phyloP scores from a whole-genome alignment of 2,329 filamentous ascomycete genomes.

The Mariannaea sp. region DNA sequence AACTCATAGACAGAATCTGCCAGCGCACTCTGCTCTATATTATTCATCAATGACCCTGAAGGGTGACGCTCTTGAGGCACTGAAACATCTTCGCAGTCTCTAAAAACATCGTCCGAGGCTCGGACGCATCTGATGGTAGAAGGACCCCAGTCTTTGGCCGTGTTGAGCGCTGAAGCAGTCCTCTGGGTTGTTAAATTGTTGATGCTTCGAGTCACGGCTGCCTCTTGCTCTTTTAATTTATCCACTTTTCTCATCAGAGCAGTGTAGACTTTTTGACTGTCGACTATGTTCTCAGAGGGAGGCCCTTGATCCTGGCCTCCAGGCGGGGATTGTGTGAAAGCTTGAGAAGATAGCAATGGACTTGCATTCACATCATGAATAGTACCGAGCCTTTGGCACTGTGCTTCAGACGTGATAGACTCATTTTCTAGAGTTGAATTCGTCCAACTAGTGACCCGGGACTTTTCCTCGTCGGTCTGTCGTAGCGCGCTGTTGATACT shows the following conservation, averaged over 20 bases:
- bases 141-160: slow-evolving; percentile 26
- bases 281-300: slow-evolving; percentile 43
- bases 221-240: slow-evolving; percentile 41
- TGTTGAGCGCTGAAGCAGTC: background rate
- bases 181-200: slow-evolving; percentile 8
- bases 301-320: slow-evolving; percentile 31
- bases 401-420: slow-evolving; percentile 53
- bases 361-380: slow-evolving; percentile 61
- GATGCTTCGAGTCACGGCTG: background rate
- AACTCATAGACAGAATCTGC: background rate
- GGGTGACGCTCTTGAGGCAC: background rate
- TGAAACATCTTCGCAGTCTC: slow-evolving; percentile 12
- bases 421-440: slow-evolving; percentile 65
- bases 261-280: slow-evolving; percentile 65
- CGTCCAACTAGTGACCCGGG: slow-evolving; percentile 75
- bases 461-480: slow-evolving; percentile 55
- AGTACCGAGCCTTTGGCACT: slow-evolving; percentile 64
- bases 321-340: background rate
- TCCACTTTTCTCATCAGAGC: slow-evolving; percentile 64
- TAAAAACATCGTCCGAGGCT: slow-evolving; percentile 43
- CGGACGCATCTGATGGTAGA: slow-evolving; percentile 43
- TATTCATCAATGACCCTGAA: slow-evolving; percentile 9
- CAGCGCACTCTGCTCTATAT: background rate
- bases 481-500: slow-evolving; percentile 50
- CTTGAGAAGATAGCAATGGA: slow-evolving; percentile 46